These are phyloP conservation scores for Streptanthus diversifolius DNA, from an alignment of 345 rosid genomes.

Conservation along the genomic window DNA sequence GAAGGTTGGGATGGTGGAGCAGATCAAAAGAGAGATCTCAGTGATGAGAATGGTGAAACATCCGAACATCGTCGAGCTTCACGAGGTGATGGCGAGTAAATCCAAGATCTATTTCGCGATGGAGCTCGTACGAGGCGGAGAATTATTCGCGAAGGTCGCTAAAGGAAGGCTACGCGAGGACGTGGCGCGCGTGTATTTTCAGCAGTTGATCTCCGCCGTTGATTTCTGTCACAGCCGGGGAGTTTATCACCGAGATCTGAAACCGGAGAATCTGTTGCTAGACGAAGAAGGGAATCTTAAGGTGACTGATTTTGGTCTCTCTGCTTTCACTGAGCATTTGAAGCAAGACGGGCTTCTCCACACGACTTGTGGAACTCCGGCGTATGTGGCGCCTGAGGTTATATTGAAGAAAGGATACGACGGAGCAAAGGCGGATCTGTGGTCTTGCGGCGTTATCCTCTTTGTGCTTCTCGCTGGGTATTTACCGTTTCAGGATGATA, in stretches of 20 bases:
- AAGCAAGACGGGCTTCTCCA: conserved; percentile 75
- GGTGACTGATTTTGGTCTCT: conserved; percentile 85
- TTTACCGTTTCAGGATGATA: conserved; percentile 82
- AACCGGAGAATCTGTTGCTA: conserved; percentile 80
- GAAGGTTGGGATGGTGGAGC: conserved; percentile 84
- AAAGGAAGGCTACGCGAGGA: conserved; percentile 77
- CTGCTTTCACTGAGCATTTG: conserved; percentile 71
- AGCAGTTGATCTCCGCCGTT: conserved; percentile 72
- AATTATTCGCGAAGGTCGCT: conserved; percentile 60
- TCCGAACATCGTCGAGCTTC: conserved; percentile 74
- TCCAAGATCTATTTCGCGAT: conserved; percentile 90
- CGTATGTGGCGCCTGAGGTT: conserved; percentile 91
- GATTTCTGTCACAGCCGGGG: conserved; percentile 96
- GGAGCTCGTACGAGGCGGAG: conserved; percentile 94
- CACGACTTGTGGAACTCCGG: conserved; percentile 91
- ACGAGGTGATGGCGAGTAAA: conserved; percentile 94
- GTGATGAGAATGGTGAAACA: conserved; percentile 95
- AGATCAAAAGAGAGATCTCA: conserved; percentile 82
- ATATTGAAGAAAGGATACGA: conserved; percentile 81
- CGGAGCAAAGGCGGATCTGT: conserved; percentile 84
- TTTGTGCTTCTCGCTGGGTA: conserved; percentile 86
- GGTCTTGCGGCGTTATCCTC: conserved; percentile 95
- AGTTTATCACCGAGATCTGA: conserved; percentile 83
- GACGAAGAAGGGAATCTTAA: conserved; percentile 77
- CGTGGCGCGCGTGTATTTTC: conserved; percentile 67